Evolutionary conservation across 108 stramenopile genomes (phyloP), one percentile per base, ranked within the genome.

Genomic region (Pseudonitzschia multiseries): DNA sequence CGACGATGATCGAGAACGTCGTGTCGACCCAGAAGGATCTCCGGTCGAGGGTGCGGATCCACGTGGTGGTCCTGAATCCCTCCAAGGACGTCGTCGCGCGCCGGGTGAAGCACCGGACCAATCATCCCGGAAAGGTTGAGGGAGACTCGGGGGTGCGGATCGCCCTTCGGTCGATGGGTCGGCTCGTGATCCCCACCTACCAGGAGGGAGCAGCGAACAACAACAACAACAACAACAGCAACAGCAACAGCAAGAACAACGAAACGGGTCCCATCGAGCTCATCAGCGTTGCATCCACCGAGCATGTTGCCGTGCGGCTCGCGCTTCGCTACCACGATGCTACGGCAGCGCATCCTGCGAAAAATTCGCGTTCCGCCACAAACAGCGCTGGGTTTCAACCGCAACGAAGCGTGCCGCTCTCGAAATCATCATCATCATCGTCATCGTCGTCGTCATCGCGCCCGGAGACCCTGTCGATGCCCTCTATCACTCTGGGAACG

Each of bases 51-150:
- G 43, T 46, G 12, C 62, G 21, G 13, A 40, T 63, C 6, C 93
- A 94, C 78, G 68, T 73, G 41, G 48, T 88, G 20, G 80, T 86
- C 13, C 70, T 94, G 62, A 70, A 78, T 33, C 86, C 83, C 51
- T 74, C 89, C 22, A 75, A 66, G 40, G 65, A 78, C 17, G 78
- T 85, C 46, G 76, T 92, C n/a, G 27, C 61, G 0, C 36, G 80
- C 40, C 79, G 93, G 28, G 91, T 94, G 12, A 76, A 64, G 50
- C 40, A 72, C 24, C 86, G 93, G 32, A 76, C 79, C 41, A 81
- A 94, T 76, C 93, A 94, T 82, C 86, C 89, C 12, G 89, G 87
- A 17, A 81, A 80, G 46, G 91, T 94, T 1, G 77, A 90, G 68
- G 91, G 93, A 14, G 82, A 84, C 0, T 28, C 46, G 14, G 91